A percentile compares a stretch with the other conserved stretches of the same genome.
Conservation (phyloP, 257 asterid species). For the Solanum paucissectum region DNA sequence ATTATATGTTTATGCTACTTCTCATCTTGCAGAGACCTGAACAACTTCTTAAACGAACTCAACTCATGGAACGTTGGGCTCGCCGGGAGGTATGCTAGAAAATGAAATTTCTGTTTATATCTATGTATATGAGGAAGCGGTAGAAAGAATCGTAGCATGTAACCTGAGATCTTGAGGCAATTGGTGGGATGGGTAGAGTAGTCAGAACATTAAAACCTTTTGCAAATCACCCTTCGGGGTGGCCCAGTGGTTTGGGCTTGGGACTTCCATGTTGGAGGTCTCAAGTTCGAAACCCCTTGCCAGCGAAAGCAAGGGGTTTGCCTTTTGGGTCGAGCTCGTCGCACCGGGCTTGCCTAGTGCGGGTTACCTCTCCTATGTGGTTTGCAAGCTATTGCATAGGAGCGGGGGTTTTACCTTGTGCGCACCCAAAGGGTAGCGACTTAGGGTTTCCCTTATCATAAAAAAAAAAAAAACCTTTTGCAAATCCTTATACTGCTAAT, state of each 20-base stretch:
- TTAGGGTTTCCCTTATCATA: no score
- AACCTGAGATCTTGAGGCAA: not conserved
- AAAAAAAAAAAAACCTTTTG: not conserved
- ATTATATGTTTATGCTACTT: not conserved
- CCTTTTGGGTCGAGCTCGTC: no score
- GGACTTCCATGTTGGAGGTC: no score
- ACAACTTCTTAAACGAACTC: conserved; percentile 87
- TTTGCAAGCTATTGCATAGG: no score
- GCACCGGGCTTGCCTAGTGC: no score
- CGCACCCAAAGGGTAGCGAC: no score
- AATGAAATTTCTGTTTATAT: not conserved
- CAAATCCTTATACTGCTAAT: not conserved
- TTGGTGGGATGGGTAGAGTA: not conserved
- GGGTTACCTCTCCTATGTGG: no score
- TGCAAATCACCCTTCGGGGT: not conserved
- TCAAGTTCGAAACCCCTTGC: no score
- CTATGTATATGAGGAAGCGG: not conserved
- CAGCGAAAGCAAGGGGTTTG: no score
- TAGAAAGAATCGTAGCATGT: not conserved
- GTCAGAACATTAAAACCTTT: not conserved
- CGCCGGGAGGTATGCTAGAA: conserved; percentile 85
- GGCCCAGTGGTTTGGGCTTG: no score
- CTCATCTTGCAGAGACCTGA: conserved; percentile 74
- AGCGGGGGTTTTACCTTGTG: no score
- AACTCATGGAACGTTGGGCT: conserved; percentile 99